Evolutionary conservation across 257 asterid species (phyloP).

Genomic region (Salvia rosmarinus): DNA sequence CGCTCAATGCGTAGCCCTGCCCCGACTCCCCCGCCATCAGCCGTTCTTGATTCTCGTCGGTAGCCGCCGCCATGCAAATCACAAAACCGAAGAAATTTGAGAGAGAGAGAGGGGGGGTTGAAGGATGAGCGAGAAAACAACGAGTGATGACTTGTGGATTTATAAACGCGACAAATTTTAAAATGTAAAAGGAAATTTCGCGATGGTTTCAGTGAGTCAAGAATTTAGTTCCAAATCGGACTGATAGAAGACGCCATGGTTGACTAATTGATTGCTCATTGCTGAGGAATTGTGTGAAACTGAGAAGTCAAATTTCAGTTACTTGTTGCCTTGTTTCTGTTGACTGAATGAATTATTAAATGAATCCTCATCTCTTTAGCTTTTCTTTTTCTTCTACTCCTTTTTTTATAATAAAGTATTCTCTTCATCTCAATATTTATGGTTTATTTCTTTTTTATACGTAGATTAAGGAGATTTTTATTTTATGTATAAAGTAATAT

Average conservation of each 20-base stretch:
- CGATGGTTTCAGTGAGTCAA: constrained; percentile 50
- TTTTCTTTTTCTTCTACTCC: no score
- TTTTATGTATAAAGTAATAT: no score
- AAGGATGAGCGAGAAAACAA: neutral
- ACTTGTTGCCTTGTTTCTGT: neutral
- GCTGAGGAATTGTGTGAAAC: constrained; percentile 14
- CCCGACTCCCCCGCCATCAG: constrained; percentile 3
- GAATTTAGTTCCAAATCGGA: constrained; percentile 32
- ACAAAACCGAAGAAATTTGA: neutral
- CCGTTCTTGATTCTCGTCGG: neutral
- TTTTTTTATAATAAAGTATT: no score
- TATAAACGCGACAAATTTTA: constrained; percentile 19
- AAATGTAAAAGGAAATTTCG: constrained; percentile 51
- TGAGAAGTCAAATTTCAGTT: constrained; percentile 28
- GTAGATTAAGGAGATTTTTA: no score
- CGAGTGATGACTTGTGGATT: neutral
- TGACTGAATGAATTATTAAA: neutral
- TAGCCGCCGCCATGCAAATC: constrained; percentile 19
- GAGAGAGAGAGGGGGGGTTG: neutral
- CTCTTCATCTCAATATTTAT: no score
- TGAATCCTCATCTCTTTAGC: neutral
- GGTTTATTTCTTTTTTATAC: no score
- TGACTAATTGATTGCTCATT: no score
- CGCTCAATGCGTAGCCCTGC: constrained; percentile 57
- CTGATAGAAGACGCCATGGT: constrained; percentile 46